These are phyloP conservation scores for Melanomma pulvis-pyrius DNA, from an alignment of 495 filamentous ascomycete genomes.

Conservation along the genomic window DNA sequence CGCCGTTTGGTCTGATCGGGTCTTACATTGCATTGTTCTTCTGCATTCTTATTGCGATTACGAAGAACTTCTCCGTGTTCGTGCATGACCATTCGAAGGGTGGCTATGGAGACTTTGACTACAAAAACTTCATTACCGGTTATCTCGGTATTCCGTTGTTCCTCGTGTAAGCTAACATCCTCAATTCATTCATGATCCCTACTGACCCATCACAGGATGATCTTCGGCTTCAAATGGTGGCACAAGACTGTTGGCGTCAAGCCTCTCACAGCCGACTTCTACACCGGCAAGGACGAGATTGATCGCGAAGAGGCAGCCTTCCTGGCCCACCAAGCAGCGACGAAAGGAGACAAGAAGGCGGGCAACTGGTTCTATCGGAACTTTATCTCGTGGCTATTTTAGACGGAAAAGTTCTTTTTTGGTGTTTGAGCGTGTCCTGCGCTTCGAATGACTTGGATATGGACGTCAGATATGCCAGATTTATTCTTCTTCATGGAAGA, in stretches of 20 bases:
- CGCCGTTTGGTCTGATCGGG: constrained; percentile 69
- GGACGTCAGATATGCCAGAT: background rate
- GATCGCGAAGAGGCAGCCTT: constrained; percentile 74
- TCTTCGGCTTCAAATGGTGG: constrained; percentile 69
- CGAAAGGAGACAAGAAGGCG: constrained; percentile 43
- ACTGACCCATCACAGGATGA: constrained; percentile 45
- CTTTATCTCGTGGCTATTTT: constrained; percentile 69
- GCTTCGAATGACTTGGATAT: background rate
- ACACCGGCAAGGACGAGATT: constrained; percentile 70
- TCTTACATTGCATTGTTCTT: constrained; percentile 69
- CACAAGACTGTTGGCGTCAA: constrained; percentile 56
- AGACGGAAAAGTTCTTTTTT: background rate
- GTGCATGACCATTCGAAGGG: constrained; percentile 42
- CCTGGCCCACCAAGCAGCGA: constrained; percentile 57
- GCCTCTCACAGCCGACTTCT: constrained; percentile 67
- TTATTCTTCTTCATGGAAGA: background rate
- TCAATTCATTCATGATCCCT: background rate
- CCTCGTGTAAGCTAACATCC: constrained; percentile 48
- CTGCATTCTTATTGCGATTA: constrained; percentile 70
- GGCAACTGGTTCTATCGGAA: constrained; percentile 60
- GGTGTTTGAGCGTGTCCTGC: background rate
- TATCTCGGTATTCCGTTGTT: constrained; percentile 84
- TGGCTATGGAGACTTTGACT: constrained; percentile 58
- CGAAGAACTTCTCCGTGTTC: constrained; percentile 80
- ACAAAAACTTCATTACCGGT: constrained; percentile 77